Base-by-base conservation (phyloP, 1,284 basidiomycete species). In the Heterobasidion parviporum region DNA sequence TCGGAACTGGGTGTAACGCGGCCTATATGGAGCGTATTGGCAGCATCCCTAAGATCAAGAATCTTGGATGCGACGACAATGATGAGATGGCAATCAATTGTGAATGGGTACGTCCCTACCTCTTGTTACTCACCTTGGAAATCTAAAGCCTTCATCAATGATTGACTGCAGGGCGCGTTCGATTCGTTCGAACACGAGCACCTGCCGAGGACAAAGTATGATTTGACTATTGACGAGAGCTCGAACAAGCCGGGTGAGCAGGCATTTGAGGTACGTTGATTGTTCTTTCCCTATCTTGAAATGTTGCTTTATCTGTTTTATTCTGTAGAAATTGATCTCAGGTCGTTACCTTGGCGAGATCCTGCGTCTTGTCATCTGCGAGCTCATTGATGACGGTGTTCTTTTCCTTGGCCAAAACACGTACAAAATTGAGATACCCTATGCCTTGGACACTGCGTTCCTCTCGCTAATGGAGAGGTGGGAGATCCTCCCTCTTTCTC, bases 181-280 rank as follows among this genome's bases (percentile, higher is more conserved):
- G 96, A 99, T 73, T 97, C 94, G 18, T 94, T 94, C 66, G 83
- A 89, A 62, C 95, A 98, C 68, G 89, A 97, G 70, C 90, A 98
- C 70, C 82, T 97, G 33, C 92, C 94, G 3, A 78, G 96, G 59
- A 98, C 94, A 12, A 94, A 94, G 72, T 99, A 97, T 72, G 96
- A 99, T 68, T 77, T 84, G 60, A 86, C 85, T 64, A 95, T 99
- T 35, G 96, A 99, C 67, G 87, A 97, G 64, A 80, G 83, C 9
- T 96, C 93, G 4, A 98, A 98, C 79, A 99, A 99, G 74, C 94
- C 94, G 2, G 89, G 87, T 54, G 94, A 98, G 74, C 96, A 99
- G 72, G 83, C 91, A 1, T 95, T 94, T 63, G 89, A 92, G 76
- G 87, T 87, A 52, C 57, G 71, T 60, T 33, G 12, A 41, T 41